Percentiles rank a stretch among this genome's conserved stretches.
Evolutionary conservation across 2,329 filamentous ascomycete species (phyloP).

Genomic region (Xylaria sp.): DNA sequence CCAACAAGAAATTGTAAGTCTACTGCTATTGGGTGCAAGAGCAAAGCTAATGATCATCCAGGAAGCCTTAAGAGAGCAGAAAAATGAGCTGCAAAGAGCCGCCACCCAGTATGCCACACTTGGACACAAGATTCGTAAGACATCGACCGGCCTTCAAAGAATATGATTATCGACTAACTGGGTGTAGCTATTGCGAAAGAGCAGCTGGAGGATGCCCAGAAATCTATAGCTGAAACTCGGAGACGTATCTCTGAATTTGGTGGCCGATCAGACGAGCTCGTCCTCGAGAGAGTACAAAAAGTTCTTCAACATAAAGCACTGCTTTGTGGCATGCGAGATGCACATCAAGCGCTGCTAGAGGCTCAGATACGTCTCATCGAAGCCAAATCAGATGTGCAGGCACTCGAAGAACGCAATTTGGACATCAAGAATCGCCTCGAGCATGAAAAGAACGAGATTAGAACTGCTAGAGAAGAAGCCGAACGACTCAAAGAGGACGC

Average conservation of each 20-base stretch:
- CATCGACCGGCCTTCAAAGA: conserved; percentile 6
- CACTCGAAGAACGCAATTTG: conserved; percentile 73
- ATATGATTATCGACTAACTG: conserved; percentile 37
- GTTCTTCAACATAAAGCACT: conserved; percentile 66
- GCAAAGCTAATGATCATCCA: conserved; percentile 46
- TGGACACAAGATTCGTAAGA: conserved; percentile 76
- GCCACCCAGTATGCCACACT: conserved; percentile 73
- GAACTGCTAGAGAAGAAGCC: conserved; percentile 53
- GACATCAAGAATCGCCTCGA: conserved; percentile 67
- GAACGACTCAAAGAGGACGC: conserved; percentile 52
- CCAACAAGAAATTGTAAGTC: conserved; percentile 58
- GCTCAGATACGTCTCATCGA: conserved; percentile 79
- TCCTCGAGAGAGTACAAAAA: conserved; percentile 66
- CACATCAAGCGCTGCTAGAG: conserved; percentile 74
- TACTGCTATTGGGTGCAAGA: conserved; percentile 11
- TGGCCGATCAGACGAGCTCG: conserved; percentile 64
- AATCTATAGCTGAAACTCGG: conserved; percentile 51
- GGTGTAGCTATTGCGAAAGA: conserved; percentile 51
- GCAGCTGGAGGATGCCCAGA: conserved; percentile 48
- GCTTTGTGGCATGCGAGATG: conserved; percentile 70
- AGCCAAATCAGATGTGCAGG: conserved; percentile 80
- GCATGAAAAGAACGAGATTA: conserved; percentile 55
- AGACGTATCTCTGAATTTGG: conserved; percentile 62
- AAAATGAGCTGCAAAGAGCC: conserved; percentile 74
- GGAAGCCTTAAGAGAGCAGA: conserved; percentile 67